Base-by-base conservation (phyloP, 2,329 filamentous ascomycete species). In the Aspergillus chevalieri region DNA sequence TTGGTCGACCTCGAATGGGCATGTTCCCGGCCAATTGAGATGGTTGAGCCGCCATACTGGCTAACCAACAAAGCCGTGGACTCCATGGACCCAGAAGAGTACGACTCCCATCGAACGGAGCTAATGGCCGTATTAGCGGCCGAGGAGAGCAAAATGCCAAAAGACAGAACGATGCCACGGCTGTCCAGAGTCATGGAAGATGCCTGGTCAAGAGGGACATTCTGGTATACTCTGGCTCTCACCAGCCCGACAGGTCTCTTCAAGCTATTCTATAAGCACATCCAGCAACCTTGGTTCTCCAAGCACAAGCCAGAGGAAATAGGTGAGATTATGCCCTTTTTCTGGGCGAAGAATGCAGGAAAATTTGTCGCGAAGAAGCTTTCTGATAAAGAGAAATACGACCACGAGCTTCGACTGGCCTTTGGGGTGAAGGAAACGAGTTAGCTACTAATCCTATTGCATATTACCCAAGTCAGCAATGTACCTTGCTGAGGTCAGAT, bases 1-100 rank as follows among this genome's bases (percentile, higher is more conserved):
- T 24, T 64, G 1, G 51, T 64, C 4, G 60, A 64, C 45, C 49
- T 65, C 0, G 61, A 65, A 46, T 65, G 57, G 61, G 50, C 56
- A 15, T 62, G 58, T 34, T 52, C 56, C 22, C 53, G 51, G 6
- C 64, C 61, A 8, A 39, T 59, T 4, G 59, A 64, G 45, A 56
- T 59, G 49, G 17, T 64, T n/a, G 52, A 53, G 9, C 51, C 62
- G 41, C 63, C 63, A 6, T 53, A 51, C 26, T 67, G 62, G 64
- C 42, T 68, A 5, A 56, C 62, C 21, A 53, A 51, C 22, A 43
- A 53, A 21, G 47, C 46, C 22, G 47, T 61, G 14, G 56, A 59
- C 50, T n/a, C 41, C 30, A 48, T 58, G n/a, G 48, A n/a, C 22
- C 2, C 17, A 15, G 44, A 43, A n/a, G 48, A 49, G 15, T 50